phyloP scores from a whole-genome alignment of 441 rosid genomes.

The Hura crepitans region DNA sequence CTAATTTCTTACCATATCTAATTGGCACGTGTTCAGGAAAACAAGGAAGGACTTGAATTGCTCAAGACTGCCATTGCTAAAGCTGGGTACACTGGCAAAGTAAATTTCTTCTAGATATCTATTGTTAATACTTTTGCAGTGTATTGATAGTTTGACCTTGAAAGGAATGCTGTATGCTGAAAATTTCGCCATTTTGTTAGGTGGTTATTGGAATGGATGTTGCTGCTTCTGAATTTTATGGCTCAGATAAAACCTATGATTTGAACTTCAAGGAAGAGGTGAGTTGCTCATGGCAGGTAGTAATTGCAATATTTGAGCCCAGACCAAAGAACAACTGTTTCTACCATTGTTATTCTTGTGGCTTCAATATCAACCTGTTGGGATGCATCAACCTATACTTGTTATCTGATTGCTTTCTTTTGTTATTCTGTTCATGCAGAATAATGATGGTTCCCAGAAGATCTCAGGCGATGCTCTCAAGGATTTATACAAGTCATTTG shows the following conservation, averaged over 20 bases:
- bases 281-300: slow-evolving; percentile 1
- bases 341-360: neutral
- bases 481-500: slow-evolving; percentile 88
- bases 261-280: slow-evolving; percentile 98
- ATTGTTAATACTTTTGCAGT: neutral
- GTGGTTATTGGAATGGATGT: slow-evolving; percentile 99
- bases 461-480: slow-evolving; percentile 80
- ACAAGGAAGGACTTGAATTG: slow-evolving; percentile 97
- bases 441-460: slow-evolving; percentile 81
- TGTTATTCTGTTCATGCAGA: slow-evolving; percentile 33
- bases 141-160: neutral
- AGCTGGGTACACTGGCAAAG: slow-evolving; percentile 92
- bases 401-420: neutral
- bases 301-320: neutral
- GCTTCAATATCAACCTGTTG: neutral
- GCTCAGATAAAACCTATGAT: slow-evolving; percentile 71
- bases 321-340: neutral
- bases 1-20: slow-evolving; percentile 11
- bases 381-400: neutral
- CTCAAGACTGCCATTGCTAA: slow-evolving; percentile 87
- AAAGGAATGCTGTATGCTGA: slow-evolving; percentile 6
- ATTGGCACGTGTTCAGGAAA: slow-evolving; percentile 50
- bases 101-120: slow-evolving; percentile 26
- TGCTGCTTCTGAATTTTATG: slow-evolving; percentile 94
- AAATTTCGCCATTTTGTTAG: slow-evolving; percentile 30